Percentiles rank a stretch among this genome's conserved stretches.
phyloP scores from a whole-genome alignment of 2,329 filamentous ascomycete species.

The Aspergillus tamarii region DNA sequence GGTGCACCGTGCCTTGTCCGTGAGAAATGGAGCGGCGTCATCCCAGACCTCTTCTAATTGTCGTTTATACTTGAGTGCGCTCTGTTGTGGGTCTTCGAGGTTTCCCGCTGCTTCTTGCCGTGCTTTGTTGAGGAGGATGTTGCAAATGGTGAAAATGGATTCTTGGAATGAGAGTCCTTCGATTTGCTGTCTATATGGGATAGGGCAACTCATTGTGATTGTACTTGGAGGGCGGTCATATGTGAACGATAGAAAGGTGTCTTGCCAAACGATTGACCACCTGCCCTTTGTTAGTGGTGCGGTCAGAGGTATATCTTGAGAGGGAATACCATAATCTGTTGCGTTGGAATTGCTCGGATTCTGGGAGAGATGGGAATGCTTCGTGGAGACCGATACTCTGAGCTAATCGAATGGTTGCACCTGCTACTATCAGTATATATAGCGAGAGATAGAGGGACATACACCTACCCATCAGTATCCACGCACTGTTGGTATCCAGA shows the following conservation, averaged over 20 bases:
- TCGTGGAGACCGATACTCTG: conserved; percentile 31
- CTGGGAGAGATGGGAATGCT: conserved; percentile 9
- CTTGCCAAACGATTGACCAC: conserved; percentile 28
- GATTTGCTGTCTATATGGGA: conserved; percentile 13
- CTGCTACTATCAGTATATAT: conserved; percentile 7
- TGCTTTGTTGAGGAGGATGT: conserved; percentile 17
- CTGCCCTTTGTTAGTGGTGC: conserved; percentile 6
- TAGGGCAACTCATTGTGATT: conserved; percentile 12
- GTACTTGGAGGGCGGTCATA: conserved; percentile 26
- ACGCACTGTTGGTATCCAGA: conserved; percentile 28
- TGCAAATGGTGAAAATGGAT: conserved; percentile 19
- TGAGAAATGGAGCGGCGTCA: conserved; percentile 13
- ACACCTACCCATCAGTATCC: conserved; percentile 28
- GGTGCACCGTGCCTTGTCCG: conserved; percentile 18
- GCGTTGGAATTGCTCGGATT: conserved; percentile 12
- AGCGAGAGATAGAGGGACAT: neutral
- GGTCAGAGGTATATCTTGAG: neutral
- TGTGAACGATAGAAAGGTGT: conserved; percentile 28
- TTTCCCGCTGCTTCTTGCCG: conserved; percentile 1
- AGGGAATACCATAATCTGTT: conserved; percentile 15
- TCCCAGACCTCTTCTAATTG: conserved; percentile 15
- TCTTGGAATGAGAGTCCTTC: conserved; percentile 20
- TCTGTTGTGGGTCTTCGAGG: neutral
- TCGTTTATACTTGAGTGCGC: conserved; percentile 9
- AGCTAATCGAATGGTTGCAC: conserved; percentile 26